phyloP scores from a whole-genome alignment of 495 filamentous ascomycete species.

The Hapsidospora chrysogenum region DNA sequence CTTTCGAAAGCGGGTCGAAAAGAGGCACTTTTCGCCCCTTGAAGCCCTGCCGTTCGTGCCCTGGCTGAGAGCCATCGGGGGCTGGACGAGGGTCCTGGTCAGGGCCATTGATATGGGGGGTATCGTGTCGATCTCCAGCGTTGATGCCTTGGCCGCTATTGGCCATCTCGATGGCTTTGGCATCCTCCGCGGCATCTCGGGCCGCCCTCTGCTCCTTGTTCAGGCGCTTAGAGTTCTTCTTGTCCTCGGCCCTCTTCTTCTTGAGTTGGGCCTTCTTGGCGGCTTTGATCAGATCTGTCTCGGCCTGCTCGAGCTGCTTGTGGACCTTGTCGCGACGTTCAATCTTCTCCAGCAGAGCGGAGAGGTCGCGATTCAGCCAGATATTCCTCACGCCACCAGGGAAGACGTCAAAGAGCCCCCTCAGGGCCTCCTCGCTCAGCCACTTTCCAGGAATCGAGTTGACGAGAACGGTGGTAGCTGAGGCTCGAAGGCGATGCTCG shows the following conservation, averaged over 20 bases:
- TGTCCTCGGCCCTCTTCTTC: slow-evolving; percentile 44
- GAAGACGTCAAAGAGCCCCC: slow-evolving; percentile 87
- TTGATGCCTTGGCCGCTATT: slow-evolving; percentile 52
- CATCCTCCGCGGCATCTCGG: slow-evolving; percentile 32
- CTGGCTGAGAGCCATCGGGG: slow-evolving; percentile 11
- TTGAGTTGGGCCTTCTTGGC: slow-evolving; percentile 65
- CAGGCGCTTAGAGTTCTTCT: slow-evolving; percentile 26
- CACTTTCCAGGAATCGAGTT: slow-evolving; percentile 79
- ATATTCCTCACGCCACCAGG: slow-evolving; percentile 92
- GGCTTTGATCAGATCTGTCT: slow-evolving; percentile 64
- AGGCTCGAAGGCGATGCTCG: slow-evolving; percentile 86
- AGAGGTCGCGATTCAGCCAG: slow-evolving; percentile 89
- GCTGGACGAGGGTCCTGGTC: neutral
- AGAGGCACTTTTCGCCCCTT: slow-evolving; percentile 8
- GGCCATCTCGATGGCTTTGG: slow-evolving; percentile 41
- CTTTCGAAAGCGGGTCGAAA: slow-evolving; percentile 15
- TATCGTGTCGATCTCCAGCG: slow-evolving; percentile 69
- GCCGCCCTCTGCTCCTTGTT: slow-evolving; percentile 32
- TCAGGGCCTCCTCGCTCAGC: slow-evolving; percentile 65
- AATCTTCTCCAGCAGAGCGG: slow-evolving; percentile 76
- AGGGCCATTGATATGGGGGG: slow-evolving; percentile 58
- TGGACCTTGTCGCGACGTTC: slow-evolving; percentile 58
- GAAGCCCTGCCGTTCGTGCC: slow-evolving; percentile 4
- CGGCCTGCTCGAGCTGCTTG: slow-evolving; percentile 55
- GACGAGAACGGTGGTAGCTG: slow-evolving; percentile 87